Evolutionary conservation across 2,329 filamentous ascomycete genomes (phyloP), one percentile per base, ranked within the genome.

Genomic region (Metarhizium anisopliae): DNA sequence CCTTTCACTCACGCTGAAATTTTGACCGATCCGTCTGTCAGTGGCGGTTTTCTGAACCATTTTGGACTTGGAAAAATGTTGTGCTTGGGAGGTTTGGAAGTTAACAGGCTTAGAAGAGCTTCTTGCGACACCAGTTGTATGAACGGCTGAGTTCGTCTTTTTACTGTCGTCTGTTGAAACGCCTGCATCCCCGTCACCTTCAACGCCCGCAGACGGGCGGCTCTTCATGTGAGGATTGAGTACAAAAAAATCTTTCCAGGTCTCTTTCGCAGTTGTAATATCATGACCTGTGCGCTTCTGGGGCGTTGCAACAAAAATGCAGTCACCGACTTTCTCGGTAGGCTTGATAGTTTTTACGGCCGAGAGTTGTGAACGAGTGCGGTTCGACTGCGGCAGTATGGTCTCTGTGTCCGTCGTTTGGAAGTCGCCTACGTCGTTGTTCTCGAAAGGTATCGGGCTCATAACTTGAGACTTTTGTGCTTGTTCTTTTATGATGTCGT

Each of bases 1-100:
- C n/a, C 35, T 29, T 7, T 50, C 43, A 20, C 55, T 55, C 14
- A 57, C 49, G 42, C 50, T 55, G 52, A 57, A 51, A 18, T 47
- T 40, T 35, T 51, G 47, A 36, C 8, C 30, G 18, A n/a, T 18
- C 16, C 51, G 36, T 36, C 6, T 11, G 25, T 32, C 3, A 47
- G 51, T 25, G 18, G 14, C 4, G n/a, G 47, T 13, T 14, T 42
- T 30, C 20, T 29, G 13, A 14, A 20, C 18, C 14, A 7, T 5
- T 10, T 16, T 14, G 11, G 45, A 30, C 25, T 16, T 30, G 13
- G 45, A 14, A 6, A 30, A 30, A 49, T 7, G 10, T 30, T n/a
- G 45, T 11, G 11, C 6, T 11, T 16, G 45, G 25, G 45, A 45
- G 5, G 11, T 11, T 20, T 20, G 16, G 6, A 20, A 11, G 6